A percentile compares a stretch with the other conserved stretches of the same genome.
phyloP scores from a whole-genome alignment of 2,329 filamentous ascomycete genomes.

The Diaporthe nobilis region DNA sequence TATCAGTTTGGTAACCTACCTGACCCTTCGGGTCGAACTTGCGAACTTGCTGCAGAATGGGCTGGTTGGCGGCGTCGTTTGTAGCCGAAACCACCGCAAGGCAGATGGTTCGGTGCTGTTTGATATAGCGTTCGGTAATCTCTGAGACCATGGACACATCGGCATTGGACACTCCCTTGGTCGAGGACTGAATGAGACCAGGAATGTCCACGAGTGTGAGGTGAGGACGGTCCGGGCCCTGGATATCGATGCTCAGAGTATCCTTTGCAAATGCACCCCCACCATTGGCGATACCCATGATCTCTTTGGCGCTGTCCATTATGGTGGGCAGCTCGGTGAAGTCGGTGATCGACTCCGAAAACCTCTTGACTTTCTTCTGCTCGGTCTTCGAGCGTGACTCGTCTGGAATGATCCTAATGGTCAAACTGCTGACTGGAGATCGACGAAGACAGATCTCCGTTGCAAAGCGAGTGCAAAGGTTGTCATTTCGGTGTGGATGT shows the following conservation, averaged over 20 bases:
- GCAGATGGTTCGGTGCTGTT: conserved; percentile 23
- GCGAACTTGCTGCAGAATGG: conserved; percentile 11
- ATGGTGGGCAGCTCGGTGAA: too few relatives aligned
- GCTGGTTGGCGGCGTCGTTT: conserved; percentile 36
- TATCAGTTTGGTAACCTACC: too few relatives aligned
- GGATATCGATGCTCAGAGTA: background rate
- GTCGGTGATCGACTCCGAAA: too few relatives aligned
- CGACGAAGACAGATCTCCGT: too few relatives aligned
- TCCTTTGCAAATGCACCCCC: conserved; percentile 5
- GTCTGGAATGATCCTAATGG: too few relatives aligned
- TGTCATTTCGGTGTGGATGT: background rate
- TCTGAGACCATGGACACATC: conserved; percentile 2
- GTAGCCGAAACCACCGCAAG: conserved; percentile 14
- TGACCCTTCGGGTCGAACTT: conserved; percentile 6
- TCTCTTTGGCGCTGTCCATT: too few relatives aligned
- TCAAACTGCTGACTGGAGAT: too few relatives aligned
- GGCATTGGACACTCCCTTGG: background rate
- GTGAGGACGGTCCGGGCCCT: conserved; percentile 31
- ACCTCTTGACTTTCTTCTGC: too few relatives aligned
- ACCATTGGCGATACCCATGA: too few relatives aligned
- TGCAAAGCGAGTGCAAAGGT: conserved; percentile 22
- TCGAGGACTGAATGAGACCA: conserved; percentile 28
- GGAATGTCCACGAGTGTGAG: conserved; percentile 34
- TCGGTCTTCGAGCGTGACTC: too few relatives aligned
- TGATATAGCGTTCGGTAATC: conserved; percentile 21